Evolutionary conservation across 2,329 filamentous ascomycete genomes (phyloP), one percentile per base, ranked within the genome.

Genomic region (Paraconiothyrium sp.): DNA sequence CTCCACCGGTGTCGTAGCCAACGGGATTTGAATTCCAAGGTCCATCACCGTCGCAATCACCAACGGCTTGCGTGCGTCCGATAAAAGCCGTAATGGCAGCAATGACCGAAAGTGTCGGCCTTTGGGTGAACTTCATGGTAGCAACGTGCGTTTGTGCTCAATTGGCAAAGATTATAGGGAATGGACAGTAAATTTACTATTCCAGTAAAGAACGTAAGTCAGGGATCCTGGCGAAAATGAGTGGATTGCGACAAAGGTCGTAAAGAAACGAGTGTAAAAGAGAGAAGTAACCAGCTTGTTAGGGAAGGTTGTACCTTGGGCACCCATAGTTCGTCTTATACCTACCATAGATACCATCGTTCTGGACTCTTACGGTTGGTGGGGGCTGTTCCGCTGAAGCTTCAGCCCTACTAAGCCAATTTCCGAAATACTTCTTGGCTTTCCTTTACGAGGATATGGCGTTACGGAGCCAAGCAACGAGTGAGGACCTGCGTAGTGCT

Each of bases 1-100:
- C 16, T 22, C 48, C 46, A 32, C 55, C 55, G 34, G 55, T 58
- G 5, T 58, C 55, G 27, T 58, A 58, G 32, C 55, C 55, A 34
- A 51, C 48, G 14, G 46, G 11, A 14, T 58, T 35, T n/a, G 22
- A n/a, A 20, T 58, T 58, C 46, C 46, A 58, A 22, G 55, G 55
- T 34, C 55, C 55, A 35, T 34, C 37, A 14, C 49, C 35, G 9
- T 57, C 30, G 30, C 55, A 58, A 32, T 58, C 55, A 14, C 47
- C 47, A 32, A 32, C 20, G 55, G 55, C 55, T 43, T 50, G 46
- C 16, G 46, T 27, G 44, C 20, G 22, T 24, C 55, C 55, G 22
- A 51, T 14, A 34, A 58, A 35, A 20, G 39, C 22, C 43, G 55
- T 11, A 22, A 51, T 24, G 6, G 55, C 55, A 32, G 46, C 55